Conservation (phyloP, 352 stramenopile species). For the Pythium vanterpoolii region DNA sequence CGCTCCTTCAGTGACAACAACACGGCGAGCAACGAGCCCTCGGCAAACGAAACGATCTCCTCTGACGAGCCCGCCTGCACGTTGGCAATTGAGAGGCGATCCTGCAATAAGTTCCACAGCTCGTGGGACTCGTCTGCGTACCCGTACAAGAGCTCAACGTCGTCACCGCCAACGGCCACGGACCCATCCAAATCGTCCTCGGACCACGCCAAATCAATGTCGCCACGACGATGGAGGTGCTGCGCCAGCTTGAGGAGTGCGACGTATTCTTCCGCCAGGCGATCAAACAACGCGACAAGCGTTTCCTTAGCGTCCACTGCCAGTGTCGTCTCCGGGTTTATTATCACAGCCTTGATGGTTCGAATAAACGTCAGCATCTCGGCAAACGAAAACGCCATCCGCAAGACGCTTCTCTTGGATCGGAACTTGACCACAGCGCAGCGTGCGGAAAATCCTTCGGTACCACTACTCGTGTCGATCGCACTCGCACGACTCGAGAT, state of each 20-base stretch:
- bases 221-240: conserved; percentile 56
- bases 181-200: conserved; percentile 69
- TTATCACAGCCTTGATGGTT: conserved; percentile 17
- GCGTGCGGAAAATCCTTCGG: conserved; percentile 53
- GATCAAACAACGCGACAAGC: conserved; percentile 24
- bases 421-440: conserved; percentile 67
- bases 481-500: conserved; percentile 17
- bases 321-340: conserved; percentile 12
- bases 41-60: conserved; percentile 42
- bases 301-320: neutral
- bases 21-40: conserved; percentile 40
- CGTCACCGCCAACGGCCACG: conserved; percentile 57
- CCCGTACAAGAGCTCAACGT: conserved; percentile 48
- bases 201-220: conserved; percentile 63
- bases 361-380: conserved; percentile 43
- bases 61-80: conserved; percentile 19
- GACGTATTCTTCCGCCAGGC: conserved; percentile 40
- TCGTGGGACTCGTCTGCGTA: conserved; percentile 48
- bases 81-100: conserved; percentile 31
- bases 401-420: conserved; percentile 42
- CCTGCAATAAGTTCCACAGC: conserved; percentile 38
- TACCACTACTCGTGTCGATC: conserved; percentile 4
- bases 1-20: conserved; percentile 63
- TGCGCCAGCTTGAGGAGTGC: conserved; percentile 48
- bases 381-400: conserved; percentile 52